Percentiles rank a stretch among this genome's conserved stretches.
These are phyloP conservation scores for Sphaerulina vaccinii DNA, from an alignment of 2,329 filamentous ascomycete genomes.

Conservation along the genomic window DNA sequence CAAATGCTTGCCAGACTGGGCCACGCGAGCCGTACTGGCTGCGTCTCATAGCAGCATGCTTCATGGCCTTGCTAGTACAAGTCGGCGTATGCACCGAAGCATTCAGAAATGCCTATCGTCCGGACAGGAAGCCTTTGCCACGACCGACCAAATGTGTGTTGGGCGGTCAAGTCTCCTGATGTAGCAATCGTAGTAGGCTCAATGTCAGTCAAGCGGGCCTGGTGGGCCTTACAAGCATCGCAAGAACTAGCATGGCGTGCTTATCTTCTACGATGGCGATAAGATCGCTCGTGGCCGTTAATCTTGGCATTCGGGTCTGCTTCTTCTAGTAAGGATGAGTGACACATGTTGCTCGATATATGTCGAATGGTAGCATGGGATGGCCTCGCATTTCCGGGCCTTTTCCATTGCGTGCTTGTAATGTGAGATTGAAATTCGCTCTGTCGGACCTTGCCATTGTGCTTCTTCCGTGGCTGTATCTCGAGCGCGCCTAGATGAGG, in stretches of 20 bases:
- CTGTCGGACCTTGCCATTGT: background rate
- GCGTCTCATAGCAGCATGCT: background rate
- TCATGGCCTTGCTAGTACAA: background rate
- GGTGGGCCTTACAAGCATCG: background rate
- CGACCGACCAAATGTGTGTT: background rate
- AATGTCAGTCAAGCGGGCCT: background rate
- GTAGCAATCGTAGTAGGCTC: background rate
- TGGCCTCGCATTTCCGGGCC: background rate
- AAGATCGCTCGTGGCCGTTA: background rate
- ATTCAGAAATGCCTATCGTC: no score
- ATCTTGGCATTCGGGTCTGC: no score
- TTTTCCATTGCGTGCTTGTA: background rate
- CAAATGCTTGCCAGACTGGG: background rate
- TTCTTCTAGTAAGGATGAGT: background rate
- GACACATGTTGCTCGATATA: background rate
- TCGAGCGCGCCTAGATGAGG: background rate
- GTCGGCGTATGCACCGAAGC: no score
- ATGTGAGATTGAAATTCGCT: no score
- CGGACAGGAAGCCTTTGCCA: background rate
- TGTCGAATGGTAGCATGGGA: background rate
- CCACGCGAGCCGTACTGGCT: background rate
- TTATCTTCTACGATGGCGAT: slow-evolving; percentile 11
- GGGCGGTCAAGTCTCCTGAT: background rate
- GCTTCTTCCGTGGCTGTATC: background rate
- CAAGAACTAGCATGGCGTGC: slow-evolving; percentile 5